Evolutionary conservation across 75 land plant genomes (phyloP), one percentile per base, ranked within the genome.

Genomic region (Cupressus sempervirens): DNA sequence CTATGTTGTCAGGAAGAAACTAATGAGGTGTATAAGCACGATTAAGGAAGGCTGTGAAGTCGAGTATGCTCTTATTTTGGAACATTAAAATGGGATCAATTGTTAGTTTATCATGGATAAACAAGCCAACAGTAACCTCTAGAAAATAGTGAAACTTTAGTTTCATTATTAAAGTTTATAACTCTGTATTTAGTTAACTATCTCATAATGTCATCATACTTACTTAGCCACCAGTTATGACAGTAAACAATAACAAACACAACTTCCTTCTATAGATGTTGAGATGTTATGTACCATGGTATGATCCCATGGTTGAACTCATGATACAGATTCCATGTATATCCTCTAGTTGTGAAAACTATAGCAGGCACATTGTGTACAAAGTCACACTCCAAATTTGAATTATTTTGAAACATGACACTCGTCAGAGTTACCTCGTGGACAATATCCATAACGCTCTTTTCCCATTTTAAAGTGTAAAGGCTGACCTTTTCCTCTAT

Each of bases 261-360:
- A 29, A 89, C 56, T 53, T 89, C 88, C 50, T 83, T 74, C 3
- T 73, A 46, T 65, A 87, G 76, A 45, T 86, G 88, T 7, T 87
- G 87, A 11, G 92, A 53, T 43, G 95, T 92, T 84, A 94, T 89
- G 79, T 80, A 94, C 65, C 92, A 88, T 18, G 95, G 94, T 50
- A 94, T 88, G n/a, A 92, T 87, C 18, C 94, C 95, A 65, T 94
- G 92, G 73, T 89, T 30, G 75, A 94, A 91, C 65, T 91, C 95
- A 74, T 94, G 95, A 83, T 88, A 94, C 67, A 94, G 80, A 36
- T 94, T 94, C 26, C 95, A 93, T 1, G 91, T 92, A 90, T 92
- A 92, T 40, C 95, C 95, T 36, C 89, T 88, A 16, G 90, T 93
- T 41, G 88, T 87, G 88, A 91, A 92, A 18, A 94, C 87, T 1